A percentile compares a stretch with the other conserved stretches of the same genome.
Conservation (phyloP, 345 rosid genomes). For the Anacardium occidentale region DNA sequence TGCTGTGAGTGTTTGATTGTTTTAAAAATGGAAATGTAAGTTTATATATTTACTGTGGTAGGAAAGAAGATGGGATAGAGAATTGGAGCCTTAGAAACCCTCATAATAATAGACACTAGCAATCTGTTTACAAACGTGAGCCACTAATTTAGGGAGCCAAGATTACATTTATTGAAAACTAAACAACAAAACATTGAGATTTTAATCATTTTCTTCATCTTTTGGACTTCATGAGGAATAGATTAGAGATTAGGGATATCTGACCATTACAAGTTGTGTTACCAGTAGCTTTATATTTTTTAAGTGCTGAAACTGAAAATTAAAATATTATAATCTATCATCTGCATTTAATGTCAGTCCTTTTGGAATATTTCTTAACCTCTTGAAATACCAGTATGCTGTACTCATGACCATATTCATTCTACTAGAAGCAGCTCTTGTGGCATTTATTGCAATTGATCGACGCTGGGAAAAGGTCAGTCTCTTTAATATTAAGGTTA, state of each 20-base stretch:
- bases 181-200: background rate
- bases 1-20: background rate
- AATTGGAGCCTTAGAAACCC: background rate
- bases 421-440: constrained; percentile 71
- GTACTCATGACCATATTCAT: constrained; percentile 57
- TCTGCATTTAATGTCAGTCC: background rate
- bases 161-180: no score
- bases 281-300: background rate
- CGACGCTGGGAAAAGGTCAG: constrained; percentile 77
- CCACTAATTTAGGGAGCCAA: no score
- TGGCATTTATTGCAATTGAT: constrained; percentile 79
- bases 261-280: background rate
- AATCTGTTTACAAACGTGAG: background rate
- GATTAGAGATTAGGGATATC: background rate
- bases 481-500: constrained; percentile 10
- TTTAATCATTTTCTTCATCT: background rate
- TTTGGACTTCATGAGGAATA: background rate
- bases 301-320: background rate
- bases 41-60: background rate
- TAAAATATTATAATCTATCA: background rate
- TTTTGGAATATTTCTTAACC: constrained; percentile 30
- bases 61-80: background rate
- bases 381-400: constrained; percentile 50
- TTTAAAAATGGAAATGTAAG: background rate
- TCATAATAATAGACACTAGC: background rate